Conservation (phyloP, 768 basidiomycete genomes). For the Clavaria fumosa region DNA sequence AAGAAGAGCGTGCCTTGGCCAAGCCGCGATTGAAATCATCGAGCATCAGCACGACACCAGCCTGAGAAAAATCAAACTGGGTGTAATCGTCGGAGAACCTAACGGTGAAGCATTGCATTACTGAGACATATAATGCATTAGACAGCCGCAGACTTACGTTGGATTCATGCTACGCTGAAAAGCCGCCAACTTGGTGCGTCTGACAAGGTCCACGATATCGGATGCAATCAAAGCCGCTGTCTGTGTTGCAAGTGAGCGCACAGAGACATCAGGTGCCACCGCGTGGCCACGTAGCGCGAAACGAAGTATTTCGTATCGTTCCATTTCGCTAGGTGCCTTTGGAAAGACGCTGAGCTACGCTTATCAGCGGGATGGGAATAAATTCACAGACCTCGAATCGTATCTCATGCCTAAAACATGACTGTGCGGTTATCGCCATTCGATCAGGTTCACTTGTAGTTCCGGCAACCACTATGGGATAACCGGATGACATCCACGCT, state of each 20-base stretch:
- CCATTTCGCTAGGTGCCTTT: constrained; percentile 76
- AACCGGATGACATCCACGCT: constrained; percentile 43
- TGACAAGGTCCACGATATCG: constrained; percentile 61
- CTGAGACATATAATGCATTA: too few relatives aligned
- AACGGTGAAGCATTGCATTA: constrained; percentile 1
- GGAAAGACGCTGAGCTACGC: background rate
- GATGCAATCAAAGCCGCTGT: constrained; percentile 82
- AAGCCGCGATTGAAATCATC: constrained; percentile 65
- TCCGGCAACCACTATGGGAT: constrained; percentile 62
- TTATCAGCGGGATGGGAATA: background rate
- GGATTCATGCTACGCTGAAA: constrained; percentile 28
- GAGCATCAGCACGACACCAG: constrained; percentile 30
- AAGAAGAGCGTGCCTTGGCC: constrained; percentile 52
- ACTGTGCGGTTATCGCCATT: constrained; percentile 44
- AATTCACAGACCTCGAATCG: constrained; percentile 41
- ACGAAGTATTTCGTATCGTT: constrained; percentile 47
- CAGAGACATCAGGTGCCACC: constrained; percentile 64
- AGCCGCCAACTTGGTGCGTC: constrained; percentile 39
- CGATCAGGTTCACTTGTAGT: constrained; percentile 54
- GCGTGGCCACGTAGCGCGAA: constrained; percentile 24
- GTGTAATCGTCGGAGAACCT: constrained; percentile 12
- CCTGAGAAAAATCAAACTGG: constrained; percentile 18
- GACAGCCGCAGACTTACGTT: constrained; percentile 19
- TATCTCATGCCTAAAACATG: constrained; percentile 79
- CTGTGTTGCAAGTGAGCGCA: constrained; percentile 60